A percentile compares a stretch with the other conserved stretches of the same genome.
These are phyloP conservation scores for Aureobasidium sp. DNA, from an alignment of 2,329 filamentous ascomycete species.

Conservation along the genomic window DNA sequence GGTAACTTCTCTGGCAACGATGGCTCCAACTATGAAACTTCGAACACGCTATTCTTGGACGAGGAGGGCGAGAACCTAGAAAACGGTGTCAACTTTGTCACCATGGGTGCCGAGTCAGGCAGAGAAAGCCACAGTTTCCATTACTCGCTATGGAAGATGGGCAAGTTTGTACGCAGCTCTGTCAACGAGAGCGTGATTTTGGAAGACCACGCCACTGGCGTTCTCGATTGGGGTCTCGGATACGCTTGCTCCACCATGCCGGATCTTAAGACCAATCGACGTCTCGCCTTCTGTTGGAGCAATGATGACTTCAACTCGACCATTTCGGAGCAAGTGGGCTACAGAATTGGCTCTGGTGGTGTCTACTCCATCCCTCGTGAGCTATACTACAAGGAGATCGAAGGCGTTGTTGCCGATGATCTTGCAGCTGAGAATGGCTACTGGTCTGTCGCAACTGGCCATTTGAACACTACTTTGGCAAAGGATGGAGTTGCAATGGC, in stretches of 20 bases:
- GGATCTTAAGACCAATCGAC: constrained; percentile 2
- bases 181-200: constrained; percentile 1
- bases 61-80: not conserved
- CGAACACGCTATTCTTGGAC: constrained; percentile 9
- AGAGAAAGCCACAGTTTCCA: constrained; percentile 11
- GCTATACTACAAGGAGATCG: constrained; percentile 11
- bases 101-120: constrained; percentile 11
- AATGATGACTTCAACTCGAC: constrained; percentile 13
- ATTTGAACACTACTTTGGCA: constrained; percentile 2
- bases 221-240: constrained; percentile 12
- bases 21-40: constrained; percentile 8
- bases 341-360: not conserved
- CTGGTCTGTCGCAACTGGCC: constrained; percentile 4
- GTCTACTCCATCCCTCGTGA: constrained; percentile 9
- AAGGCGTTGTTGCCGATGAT: constrained; percentile 8
- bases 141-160: constrained; percentile 10
- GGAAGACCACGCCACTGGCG: constrained; percentile 11
- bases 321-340: not conserved
- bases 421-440: constrained; percentile 5
- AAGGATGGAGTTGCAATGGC: constrained; percentile 1
- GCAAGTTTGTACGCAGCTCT: not conserved
- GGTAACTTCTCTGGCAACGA: constrained; percentile 12
- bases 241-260: constrained; percentile 11
- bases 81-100: constrained; percentile 5
- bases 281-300: constrained; percentile 11